Percentiles rank a stretch among this genome's conserved stretches.
Evolutionary conservation across 768 basidiomycete species (phyloP).

Genomic region (Psilocybe sp.): DNA sequence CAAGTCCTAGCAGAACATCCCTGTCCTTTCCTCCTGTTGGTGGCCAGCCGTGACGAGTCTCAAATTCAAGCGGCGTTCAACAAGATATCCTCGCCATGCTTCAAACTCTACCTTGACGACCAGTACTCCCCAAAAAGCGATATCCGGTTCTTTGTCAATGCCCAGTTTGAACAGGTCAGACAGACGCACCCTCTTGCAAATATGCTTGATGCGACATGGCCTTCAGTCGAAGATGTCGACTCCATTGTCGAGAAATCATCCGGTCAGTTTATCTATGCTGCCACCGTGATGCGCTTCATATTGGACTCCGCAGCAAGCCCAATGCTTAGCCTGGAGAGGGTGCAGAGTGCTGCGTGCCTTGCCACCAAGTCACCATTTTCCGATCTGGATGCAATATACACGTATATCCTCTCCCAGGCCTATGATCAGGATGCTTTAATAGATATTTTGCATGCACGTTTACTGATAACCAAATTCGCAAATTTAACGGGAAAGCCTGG

Average conservation of each 20-base stretch:
- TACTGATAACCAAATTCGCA: too few relatives aligned
- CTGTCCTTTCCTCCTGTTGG: neutral
- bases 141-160: neutral
- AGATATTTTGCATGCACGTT: too few relatives aligned
- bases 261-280: slow-evolving; percentile 6
- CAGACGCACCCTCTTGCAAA: neutral
- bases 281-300: neutral
- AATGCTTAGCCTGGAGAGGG: too few relatives aligned
- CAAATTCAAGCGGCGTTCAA: slow-evolving; percentile 1
- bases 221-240: neutral
- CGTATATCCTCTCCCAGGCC: too few relatives aligned
- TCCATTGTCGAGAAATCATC: neutral
- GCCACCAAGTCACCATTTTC: too few relatives aligned
- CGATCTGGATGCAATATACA: too few relatives aligned
- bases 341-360: too few relatives aligned
- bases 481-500: too few relatives aligned
- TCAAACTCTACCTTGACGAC: neutral
- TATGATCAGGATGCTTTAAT: too few relatives aligned
- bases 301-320: too few relatives aligned
- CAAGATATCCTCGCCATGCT: neutral
- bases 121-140: neutral
- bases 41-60: neutral
- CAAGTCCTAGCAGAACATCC: neutral
- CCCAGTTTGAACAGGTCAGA: slow-evolving; percentile 1
- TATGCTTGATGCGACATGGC: neutral